A percentile compares a stretch with the other conserved stretches of the same genome.
phyloP scores from a whole-genome alignment of 1,284 basidiomycete species.

The Violaceomyces palustris region DNA sequence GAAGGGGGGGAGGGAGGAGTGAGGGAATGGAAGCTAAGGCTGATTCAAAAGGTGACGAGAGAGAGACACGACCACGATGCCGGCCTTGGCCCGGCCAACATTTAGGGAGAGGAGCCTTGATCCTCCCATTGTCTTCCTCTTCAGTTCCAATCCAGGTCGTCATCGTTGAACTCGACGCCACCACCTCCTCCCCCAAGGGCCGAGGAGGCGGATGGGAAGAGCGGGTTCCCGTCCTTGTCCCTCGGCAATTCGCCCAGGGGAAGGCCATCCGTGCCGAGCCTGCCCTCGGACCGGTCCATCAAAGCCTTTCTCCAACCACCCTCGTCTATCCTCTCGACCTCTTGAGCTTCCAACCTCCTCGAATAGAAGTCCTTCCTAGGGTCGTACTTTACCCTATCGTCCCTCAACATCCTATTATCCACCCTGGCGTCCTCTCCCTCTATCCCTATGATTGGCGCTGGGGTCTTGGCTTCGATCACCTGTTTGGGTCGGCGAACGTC shows the following conservation, averaged over 20 bases:
- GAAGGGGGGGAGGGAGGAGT: no score
- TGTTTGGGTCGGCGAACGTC: conserved; percentile 47
- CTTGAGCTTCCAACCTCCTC: conserved; percentile 22
- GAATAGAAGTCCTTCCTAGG: conserved; percentile 59
- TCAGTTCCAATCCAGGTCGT: conserved; percentile 46
- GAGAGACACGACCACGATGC: no score
- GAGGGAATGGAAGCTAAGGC: no score
- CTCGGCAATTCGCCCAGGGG: conserved; percentile 8
- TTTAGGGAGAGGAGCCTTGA: no score
- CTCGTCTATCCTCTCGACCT: conserved; percentile 40
- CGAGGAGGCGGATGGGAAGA: conserved; percentile 10
- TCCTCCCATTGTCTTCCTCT: no score
- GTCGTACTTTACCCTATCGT: conserved; percentile 63
- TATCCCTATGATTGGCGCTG: conserved; percentile 74
- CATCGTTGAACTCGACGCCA: conserved; percentile 33
- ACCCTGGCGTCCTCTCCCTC: conserved; percentile 85
- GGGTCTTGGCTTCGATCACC: conserved; percentile 90
- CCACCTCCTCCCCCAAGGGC: neutral
- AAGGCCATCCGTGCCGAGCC: conserved; percentile 20
- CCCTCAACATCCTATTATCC: conserved; percentile 72
- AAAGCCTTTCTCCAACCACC: conserved; percentile 41
- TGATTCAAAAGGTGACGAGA: no score
- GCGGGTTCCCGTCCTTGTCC: conserved; percentile 13
- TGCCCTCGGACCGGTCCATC: conserved; percentile 27
- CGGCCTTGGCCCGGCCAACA: no score